These are phyloP conservation scores for Solanum rostratum DNA, from an alignment of 257 asterid genomes.

Conservation along the genomic window DNA sequence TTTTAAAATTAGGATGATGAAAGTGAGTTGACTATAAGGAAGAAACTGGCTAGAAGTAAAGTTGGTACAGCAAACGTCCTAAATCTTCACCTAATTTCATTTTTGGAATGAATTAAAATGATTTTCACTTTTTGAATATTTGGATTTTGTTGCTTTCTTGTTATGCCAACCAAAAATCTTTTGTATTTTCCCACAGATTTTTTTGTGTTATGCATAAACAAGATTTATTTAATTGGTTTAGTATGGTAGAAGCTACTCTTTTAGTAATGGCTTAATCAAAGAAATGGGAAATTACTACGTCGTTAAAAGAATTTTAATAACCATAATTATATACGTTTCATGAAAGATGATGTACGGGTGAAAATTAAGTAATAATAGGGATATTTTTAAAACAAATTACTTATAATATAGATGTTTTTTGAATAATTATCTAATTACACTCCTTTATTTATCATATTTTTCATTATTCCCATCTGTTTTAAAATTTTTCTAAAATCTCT, in stretches of 20 bases:
- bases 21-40: conserved; percentile 1
- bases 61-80: conserved; percentile 68
- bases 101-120: background rate
- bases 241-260: background rate
- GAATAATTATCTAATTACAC: no score
- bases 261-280: background rate
- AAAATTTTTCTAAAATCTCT: no score
- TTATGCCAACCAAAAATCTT: conserved; percentile 1
- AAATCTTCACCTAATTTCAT: conserved; percentile 25
- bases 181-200: background rate
- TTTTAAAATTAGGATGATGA: background rate
- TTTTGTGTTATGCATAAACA: background rate
- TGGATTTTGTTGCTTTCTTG: background rate
- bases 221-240: background rate
- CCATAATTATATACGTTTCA: background rate
- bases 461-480: no score
- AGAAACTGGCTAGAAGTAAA: conserved; percentile 30
- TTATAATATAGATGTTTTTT: no score
- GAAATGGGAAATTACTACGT: background rate
- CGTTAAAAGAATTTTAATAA: background rate
- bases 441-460: no score
- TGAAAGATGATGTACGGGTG: background rate
- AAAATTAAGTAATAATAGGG: background rate
- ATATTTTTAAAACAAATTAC: no score
- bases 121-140: background rate